phyloP scores from a whole-genome alignment of 2,329 filamentous ascomycete species.

The Cercospora zeae-maydis region DNA sequence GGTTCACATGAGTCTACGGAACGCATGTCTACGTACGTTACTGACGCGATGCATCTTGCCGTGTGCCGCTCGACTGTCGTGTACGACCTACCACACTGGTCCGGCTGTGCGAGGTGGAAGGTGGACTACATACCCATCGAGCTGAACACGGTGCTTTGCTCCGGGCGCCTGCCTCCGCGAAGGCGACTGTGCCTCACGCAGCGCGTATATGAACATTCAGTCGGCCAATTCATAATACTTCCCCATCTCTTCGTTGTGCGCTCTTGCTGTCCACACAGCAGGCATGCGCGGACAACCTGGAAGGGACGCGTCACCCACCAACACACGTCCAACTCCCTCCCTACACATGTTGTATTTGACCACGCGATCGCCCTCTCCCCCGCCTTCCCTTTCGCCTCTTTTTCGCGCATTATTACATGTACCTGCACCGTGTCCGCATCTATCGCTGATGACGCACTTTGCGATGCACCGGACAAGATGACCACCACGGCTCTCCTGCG shows the following conservation, averaged over 20 bases:
- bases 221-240: too few species aligned
- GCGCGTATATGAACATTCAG: not conserved
- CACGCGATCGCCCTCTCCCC: not conserved
- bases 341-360: not conserved
- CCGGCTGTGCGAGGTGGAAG: too few species aligned
- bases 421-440: not conserved
- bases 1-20: too few species aligned
- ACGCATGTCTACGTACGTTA: too few species aligned
- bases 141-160: too few species aligned
- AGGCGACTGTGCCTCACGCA: not conserved
- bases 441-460: not conserved
- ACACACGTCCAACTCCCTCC: not conserved
- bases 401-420: not conserved
- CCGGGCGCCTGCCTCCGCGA: too few species aligned
- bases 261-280: not conserved
- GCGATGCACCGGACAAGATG: not conserved
- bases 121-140: too few species aligned
- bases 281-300: not conserved
- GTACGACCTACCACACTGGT: too few species aligned
- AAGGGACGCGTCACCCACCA: not conserved
- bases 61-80: too few species aligned
- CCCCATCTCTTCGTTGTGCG: not conserved
- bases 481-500: not conserved
- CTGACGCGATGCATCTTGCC: too few species aligned
- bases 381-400: not conserved